Base-by-base conservation (phyloP, 2,329 filamentous ascomycete genomes). In the Trichoderma asperellum region DNA sequence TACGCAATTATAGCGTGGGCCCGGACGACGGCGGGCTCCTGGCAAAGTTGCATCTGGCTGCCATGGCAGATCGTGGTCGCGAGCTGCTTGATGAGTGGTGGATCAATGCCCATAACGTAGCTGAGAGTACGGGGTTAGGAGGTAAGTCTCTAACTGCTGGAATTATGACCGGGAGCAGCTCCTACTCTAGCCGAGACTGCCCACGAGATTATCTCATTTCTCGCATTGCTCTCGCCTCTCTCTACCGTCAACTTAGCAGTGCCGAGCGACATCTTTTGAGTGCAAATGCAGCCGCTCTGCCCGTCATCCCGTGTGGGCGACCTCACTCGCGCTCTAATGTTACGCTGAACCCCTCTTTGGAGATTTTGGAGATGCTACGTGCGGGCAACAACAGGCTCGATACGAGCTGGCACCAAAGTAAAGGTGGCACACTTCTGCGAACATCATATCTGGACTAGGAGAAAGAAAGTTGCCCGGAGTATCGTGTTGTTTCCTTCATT, bases 241-340 rank as follows among this genome's bases (percentile, higher is more conserved):
- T 57, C 21, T 16, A 35, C 49, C 27, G 2, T 66, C 53, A 37
- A 66, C 27, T 66, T 0, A 58, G 53, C 62, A 57, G 53, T 16
- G 8, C 7, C 35, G 24, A 35, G 53, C 52, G 62, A 49, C 61
- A 43, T 64, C 24, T 37, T 34, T 11, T 24, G 21, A 11, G 24
- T 7, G 27, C 24, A 58, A 27, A 58, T 5, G 53, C 37, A 58
- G 18, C 55, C n/a, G 14, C 4, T 6, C 11, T 37, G 11, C 18
- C n/a, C 12, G 57, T 57, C 53, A 49, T 57, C 53, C 62, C 55
- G 32, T 40, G 53, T 37, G 29, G 35, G 63, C 29, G 18, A 49
- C 21, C 18, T n/a, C 24, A 24, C 47, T 49, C 18, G 52, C 53
- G 55, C n/a, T 58, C 55, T 8, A 37, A 52, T 52, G 40, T 12